Conservation (phyloP, 208 protist genomes). For the Trypanosoma theileri region DNA sequence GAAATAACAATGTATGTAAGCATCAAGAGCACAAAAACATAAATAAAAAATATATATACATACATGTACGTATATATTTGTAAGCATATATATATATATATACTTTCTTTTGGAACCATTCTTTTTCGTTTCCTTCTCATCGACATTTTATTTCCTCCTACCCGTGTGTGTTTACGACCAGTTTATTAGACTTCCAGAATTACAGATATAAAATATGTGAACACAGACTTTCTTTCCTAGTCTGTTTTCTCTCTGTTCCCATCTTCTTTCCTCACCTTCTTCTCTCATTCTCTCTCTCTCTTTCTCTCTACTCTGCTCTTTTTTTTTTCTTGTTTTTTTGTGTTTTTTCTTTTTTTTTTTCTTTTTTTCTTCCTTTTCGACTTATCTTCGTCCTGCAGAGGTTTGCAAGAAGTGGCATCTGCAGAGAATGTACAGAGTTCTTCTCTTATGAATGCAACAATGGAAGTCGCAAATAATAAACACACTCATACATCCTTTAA, state of each 20-base stretch:
- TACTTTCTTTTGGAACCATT: not conserved
- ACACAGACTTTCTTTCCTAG: too few relatives aligned
- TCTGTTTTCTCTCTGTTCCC: not conserved
- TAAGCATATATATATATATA: slow-evolving; percentile 17
- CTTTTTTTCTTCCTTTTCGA: too few relatives aligned
- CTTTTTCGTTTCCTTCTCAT: not conserved
- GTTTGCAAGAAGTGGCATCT: too few relatives aligned
- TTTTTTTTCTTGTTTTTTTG: not conserved
- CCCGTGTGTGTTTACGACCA: too few relatives aligned
- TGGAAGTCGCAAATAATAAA: too few relatives aligned
- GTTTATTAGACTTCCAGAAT: too few relatives aligned
- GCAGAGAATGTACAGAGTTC: too few relatives aligned
- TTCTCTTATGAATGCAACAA: too few relatives aligned
- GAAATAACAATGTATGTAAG: not conserved
- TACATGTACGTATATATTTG: slow-evolving; percentile 14
- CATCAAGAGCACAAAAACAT: not conserved
- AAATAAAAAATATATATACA: slow-evolving; percentile 2
- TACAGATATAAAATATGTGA: too few relatives aligned
- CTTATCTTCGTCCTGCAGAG: too few relatives aligned
- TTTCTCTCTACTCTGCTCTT: not conserved
- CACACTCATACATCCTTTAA: too few relatives aligned
- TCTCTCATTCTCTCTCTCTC: not conserved
- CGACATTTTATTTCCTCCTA: not conserved
- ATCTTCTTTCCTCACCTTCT: not conserved
- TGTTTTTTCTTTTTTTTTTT: not conserved